A percentile compares a stretch with the other conserved stretches of the same genome.
Conservation (phyloP, 108 stramenopile species). For the Cyclotella cryptica region DNA sequence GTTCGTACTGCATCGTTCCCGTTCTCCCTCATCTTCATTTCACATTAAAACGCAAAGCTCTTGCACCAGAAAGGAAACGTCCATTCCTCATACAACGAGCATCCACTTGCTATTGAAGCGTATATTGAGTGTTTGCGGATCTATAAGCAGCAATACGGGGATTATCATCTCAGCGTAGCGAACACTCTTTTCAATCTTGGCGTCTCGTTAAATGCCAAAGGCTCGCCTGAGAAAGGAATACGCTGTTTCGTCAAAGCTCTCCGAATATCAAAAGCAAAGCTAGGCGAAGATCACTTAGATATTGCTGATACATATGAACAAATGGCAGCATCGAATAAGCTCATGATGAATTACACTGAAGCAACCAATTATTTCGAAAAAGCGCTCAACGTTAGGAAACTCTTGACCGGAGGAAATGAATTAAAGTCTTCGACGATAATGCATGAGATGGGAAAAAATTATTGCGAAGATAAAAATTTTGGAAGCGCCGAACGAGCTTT, state of each 20-base stretch:
- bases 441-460: conserved; percentile 51
- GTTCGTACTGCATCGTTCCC: neutral
- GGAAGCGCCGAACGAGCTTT: conserved; percentile 58
- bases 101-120: conserved; percentile 51
- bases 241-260: conserved; percentile 54
- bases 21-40: neutral
- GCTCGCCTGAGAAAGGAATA: conserved; percentile 58
- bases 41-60: conserved; percentile 5
- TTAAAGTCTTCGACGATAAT: conserved; percentile 48
- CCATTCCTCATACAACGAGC: conserved; percentile 41
- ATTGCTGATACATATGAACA: conserved; percentile 61
- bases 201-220: conserved; percentile 58
- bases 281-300: conserved; percentile 62
- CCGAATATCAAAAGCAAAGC: conserved; percentile 38
- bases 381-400: conserved; percentile 47
- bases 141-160: conserved; percentile 55
- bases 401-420: conserved; percentile 34
- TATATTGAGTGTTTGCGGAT: conserved; percentile 52
- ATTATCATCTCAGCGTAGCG: conserved; percentile 57
- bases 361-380: conserved; percentile 55
- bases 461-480: conserved; percentile 13
- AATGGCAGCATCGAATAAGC: conserved; percentile 48
- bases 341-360: conserved; percentile 39
- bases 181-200: conserved; percentile 62
- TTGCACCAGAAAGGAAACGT: conserved; percentile 54